Evolutionary conservation across 176 grass and related monocot genomes (phyloP).

Genomic region (Urochloa ruziziensis): DNA sequence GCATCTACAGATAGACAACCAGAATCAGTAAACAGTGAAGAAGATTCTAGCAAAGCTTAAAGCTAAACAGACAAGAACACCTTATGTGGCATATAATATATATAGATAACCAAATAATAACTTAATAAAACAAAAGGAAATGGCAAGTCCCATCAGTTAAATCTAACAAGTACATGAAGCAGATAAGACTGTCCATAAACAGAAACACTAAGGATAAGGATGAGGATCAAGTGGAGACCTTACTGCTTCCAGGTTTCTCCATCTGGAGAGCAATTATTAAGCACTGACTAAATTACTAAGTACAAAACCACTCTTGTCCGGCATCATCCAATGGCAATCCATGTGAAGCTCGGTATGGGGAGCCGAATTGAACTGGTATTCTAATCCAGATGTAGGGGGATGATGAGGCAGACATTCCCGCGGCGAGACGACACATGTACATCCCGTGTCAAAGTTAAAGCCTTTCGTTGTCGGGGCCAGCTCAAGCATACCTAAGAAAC

Average conservation of each 20-base stretch:
- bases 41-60: neutral
- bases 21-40: neutral
- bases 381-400: slow-evolving; percentile 17
- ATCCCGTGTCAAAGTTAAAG: slow-evolving; percentile 13
- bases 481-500: slow-evolving; percentile 24
- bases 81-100: slow-evolving; percentile 4
- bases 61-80: neutral
- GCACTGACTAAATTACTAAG: slow-evolving; percentile 27
- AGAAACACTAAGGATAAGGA: slow-evolving; percentile 50
- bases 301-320: neutral
- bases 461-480: slow-evolving; percentile 21
- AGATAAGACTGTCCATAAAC: slow-evolving; percentile 55
- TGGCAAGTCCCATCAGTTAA: slow-evolving; percentile 26
- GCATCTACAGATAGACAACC: slow-evolving; percentile 2
- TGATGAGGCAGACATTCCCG: slow-evolving; percentile 12
- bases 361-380: slow-evolving; percentile 35
- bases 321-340: slow-evolving; percentile 34
- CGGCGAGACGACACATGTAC: slow-evolving; percentile 35
- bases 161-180: neutral
- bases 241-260: slow-evolving; percentile 30
- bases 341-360: slow-evolving; percentile 29
- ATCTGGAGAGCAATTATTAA: slow-evolving; percentile 34
- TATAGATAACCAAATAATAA: slow-evolving; percentile 21
- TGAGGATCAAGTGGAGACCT: slow-evolving; percentile 38
- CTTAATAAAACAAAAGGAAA: slow-evolving; percentile 26